Evolutionary conservation across 1,139 yeast species (phyloP).

Genomic region (Saccharomyces hybrid): DNA sequence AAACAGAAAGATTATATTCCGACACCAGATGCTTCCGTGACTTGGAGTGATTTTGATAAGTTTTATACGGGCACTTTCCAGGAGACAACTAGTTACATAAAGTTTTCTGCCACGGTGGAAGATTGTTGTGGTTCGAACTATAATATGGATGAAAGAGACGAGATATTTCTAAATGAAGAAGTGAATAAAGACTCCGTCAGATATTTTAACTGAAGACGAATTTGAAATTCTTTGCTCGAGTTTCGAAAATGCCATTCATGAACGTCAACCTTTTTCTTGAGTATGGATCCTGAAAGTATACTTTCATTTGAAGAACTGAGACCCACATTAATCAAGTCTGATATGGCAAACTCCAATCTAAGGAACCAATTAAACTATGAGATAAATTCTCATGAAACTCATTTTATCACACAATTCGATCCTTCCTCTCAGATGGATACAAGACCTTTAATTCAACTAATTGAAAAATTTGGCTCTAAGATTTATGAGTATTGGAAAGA

Average conservation of each 20-base stretch:
- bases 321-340: constrained; percentile 34
- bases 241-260: constrained; percentile 65
- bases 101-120: constrained; percentile 90
- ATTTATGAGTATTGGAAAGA: constrained; percentile 78
- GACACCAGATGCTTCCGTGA: constrained; percentile 87
- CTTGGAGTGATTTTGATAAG: constrained; percentile 69
- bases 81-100: constrained; percentile 74
- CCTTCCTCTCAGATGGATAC: constrained; percentile 33
- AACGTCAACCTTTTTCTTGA: constrained; percentile 83
- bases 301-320: constrained; percentile 63
- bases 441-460: constrained; percentile 46
- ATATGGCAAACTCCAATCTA: constrained; percentile 22
- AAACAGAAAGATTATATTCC: constrained; percentile 74
- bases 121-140: constrained; percentile 83
- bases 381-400: constrained; percentile 10
- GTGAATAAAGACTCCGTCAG: constrained; percentile 36
- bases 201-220: constrained; percentile 59
- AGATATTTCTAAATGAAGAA: constrained; percentile 44
- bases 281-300: constrained; percentile 77
- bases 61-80: constrained; percentile 62
- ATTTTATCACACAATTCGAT: constrained; percentile 36
- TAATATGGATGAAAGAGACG: constrained; percentile 88
- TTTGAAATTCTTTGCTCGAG: constrained; percentile 73
- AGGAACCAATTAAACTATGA: constrained; percentile 24
- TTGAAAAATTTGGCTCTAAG: constrained; percentile 57